Conservation (phyloP, 768 basidiomycete genomes). For the Phaeotremella skinneri region DNA sequence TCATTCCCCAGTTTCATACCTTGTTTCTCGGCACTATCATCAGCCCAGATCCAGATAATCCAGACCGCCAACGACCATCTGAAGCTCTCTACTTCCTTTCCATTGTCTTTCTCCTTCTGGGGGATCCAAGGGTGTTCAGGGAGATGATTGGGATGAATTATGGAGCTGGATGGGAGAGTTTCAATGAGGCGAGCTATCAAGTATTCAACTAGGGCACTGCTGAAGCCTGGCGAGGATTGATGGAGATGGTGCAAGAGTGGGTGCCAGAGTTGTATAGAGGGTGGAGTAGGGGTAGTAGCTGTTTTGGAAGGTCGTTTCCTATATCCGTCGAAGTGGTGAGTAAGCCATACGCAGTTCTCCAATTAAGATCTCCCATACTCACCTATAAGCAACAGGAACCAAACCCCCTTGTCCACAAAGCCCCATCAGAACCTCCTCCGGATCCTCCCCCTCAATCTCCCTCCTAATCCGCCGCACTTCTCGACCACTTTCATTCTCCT, state of each 20-base stretch:
- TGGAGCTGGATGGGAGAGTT: constrained; percentile 12
- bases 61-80: constrained; percentile 21
- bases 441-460: constrained; percentile 61
- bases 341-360: neutral
- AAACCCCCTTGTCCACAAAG: constrained; percentile 70
- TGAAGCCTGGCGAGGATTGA: constrained; percentile 13
- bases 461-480: constrained; percentile 50
- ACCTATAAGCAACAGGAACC: constrained; percentile 84
- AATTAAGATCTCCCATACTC: constrained; percentile 28
- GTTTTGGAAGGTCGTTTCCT: constrained; percentile 36
- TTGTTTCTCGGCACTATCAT: neutral
- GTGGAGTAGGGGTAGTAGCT: constrained; percentile 17
- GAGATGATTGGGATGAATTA: neutral
- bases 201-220: constrained; percentile 6
- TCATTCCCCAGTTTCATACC: neutral
- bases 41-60: constrained; percentile 11
- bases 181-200: constrained; percentile 18
- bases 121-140: too few relatives aligned
- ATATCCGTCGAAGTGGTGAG: neutral
- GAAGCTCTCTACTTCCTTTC: constrained; percentile 3
- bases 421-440: constrained; percentile 65
- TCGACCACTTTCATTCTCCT: constrained; percentile 48
- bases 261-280: constrained; percentile 39
- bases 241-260: constrained; percentile 35
- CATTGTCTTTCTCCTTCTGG: neutral